phyloP scores from a whole-genome alignment of 495 filamentous ascomycete genomes.

The Niebla homalea region DNA sequence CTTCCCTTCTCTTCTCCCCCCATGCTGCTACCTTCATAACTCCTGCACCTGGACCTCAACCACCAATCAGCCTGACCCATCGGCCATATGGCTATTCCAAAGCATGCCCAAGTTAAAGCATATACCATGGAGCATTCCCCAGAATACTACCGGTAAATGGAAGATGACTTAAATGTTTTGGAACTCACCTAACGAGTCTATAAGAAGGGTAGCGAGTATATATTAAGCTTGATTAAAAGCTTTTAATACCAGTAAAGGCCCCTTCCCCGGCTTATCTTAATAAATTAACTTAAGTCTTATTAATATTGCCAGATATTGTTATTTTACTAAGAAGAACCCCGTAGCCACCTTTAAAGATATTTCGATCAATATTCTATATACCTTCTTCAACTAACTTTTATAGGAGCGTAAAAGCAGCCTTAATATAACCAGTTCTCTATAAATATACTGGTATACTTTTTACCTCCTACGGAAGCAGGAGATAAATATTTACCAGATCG shows the following conservation, averaged over 20 bases:
- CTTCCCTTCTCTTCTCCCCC: too few species aligned
- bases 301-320: background rate
- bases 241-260: too few species aligned
- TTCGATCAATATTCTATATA: too few species aligned
- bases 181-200: conserved; percentile 5
- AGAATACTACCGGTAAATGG: too few species aligned
- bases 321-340: conserved; percentile 3
- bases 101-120: conserved; percentile 2
- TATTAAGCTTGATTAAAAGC: background rate
- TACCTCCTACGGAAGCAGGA: background rate
- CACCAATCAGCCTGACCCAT: background rate
- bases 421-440: background rate
- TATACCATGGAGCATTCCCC: background rate
- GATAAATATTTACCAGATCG: background rate
- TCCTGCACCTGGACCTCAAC: background rate
- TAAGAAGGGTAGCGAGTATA: background rate
- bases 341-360: conserved; percentile 1
- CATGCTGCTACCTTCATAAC: too few species aligned
- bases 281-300: background rate
- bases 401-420: background rate
- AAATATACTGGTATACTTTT: background rate
- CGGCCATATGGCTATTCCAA: conserved; percentile 5
- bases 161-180: too few species aligned
- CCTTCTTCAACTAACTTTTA: conserved; percentile 6
- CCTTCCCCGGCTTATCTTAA: background rate